Evolutionary conservation across 371 early-diverging fungal genomes (phyloP), one percentile per base, ranked within the genome.

Genomic region (Batkoa obscura): DNA sequence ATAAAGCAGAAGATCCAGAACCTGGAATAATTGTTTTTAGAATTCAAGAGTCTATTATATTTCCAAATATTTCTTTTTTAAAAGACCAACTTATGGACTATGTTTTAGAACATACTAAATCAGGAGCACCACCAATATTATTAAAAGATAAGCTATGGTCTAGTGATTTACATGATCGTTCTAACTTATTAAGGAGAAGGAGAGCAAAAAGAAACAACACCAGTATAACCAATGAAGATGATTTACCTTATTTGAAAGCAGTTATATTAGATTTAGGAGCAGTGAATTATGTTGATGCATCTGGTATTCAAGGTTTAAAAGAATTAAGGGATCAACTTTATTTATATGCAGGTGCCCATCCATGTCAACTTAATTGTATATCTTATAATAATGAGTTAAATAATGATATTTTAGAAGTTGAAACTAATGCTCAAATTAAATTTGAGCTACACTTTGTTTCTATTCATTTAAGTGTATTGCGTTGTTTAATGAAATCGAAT

Each of bases 231-330:
- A 13, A 32, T 4, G 48, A 5, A 32, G 38, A 12, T 5, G 4
- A 3, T 3, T 13, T 52, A 6, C 53, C 53, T 30, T 37, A 52
- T 15, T 15, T 87, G n/a, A 70, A 75, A 2, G 81, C 88, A 0
- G 61, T 90, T 15, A 65, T 90, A 30, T 66, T 90, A 13, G 89
- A 88, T 62, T 71, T 91, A 46, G 70, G 81, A 0, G 79, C 76
- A 9, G 88, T 88, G 10, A 80, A 83, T 53, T 68, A 72, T 33
- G 38, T 51, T 17, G 51, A 51, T 37, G 51, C 51, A n/a, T 51
- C 51, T 2, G 51, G 51, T 39, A 34, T 51, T 38, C 51, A 51
- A 51, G 51, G 51, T 17, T 17, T 51, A 2, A 51, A 51, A 37
- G 51, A 51, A 4, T 17, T 51, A 2, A 35, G 30, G 15, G 51